A percentile compares a stretch with the other conserved stretches of the same genome.
phyloP scores from a whole-genome alignment of 164 flowering plant species.

The Liquidambar formosana region DNA sequence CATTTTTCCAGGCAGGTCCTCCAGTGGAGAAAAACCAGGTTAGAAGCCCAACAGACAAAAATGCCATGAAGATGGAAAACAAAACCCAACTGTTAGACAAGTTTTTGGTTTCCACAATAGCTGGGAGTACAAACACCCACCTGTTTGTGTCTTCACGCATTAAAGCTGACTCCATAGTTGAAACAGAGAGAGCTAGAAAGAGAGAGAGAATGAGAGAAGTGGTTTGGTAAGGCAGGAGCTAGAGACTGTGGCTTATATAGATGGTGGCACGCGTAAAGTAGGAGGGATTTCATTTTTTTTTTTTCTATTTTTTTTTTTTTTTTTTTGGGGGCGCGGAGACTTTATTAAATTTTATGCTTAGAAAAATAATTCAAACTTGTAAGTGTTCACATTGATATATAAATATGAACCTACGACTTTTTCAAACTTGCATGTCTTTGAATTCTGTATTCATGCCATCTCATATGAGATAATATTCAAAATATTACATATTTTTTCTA shows the following conservation, averaged over 20 bases:
- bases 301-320: too few species aligned
- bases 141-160: constrained; percentile 4
- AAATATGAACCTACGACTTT: too few species aligned
- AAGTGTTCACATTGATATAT: too few species aligned
- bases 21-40: constrained; percentile 10
- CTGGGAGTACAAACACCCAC: constrained; percentile 12
- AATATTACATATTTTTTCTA: too few species aligned
- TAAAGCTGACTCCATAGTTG: neutral
- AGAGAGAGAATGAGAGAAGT: too few species aligned
- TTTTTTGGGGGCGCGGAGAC: too few species aligned
- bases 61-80: neutral
- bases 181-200: too few species aligned
- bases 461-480: too few species aligned
- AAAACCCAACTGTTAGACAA: neutral
- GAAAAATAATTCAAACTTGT: too few species aligned
- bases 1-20: constrained; percentile 12
- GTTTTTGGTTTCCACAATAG: neutral
- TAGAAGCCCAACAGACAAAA: neutral
- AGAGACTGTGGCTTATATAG: neutral
- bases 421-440: too few species aligned
- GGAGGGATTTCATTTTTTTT: neutral
- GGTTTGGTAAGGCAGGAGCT: neutral
- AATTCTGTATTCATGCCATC: too few species aligned
- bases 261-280: neutral
- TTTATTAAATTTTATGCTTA: too few species aligned